phyloP scores from a whole-genome alignment of 345 rosid species.

The Citrus reticulata region DNA sequence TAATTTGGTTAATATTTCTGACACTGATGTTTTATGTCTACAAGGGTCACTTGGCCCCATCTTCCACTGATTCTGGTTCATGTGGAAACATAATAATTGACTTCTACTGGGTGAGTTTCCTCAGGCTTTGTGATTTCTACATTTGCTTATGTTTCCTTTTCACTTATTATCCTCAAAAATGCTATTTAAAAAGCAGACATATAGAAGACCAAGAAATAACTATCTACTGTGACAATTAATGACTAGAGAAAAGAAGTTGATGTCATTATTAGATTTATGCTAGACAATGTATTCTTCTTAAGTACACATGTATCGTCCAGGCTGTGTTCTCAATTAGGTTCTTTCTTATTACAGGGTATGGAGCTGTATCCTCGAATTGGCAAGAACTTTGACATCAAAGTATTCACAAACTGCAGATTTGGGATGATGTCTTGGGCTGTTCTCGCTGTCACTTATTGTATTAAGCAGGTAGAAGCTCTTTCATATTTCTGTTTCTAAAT shows the following conservation, averaged over 20 bases:
- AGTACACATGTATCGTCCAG: neutral
- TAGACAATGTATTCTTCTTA: neutral
- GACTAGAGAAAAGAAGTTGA: neutral
- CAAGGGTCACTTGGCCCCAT: slow-evolving; percentile 92
- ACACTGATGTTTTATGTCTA: slow-evolving; percentile 21
- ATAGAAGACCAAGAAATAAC: neutral
- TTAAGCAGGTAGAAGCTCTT: slow-evolving; percentile 70
- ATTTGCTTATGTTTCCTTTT: slow-evolving; percentile 1
- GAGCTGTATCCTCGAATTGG: slow-evolving; percentile 98
- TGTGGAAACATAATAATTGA: slow-evolving; percentile 85
- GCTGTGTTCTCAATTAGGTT: slow-evolving; percentile 15
- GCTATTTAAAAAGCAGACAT: neutral
- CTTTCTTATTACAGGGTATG: slow-evolving; percentile 72
- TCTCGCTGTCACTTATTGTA: slow-evolving; percentile 96
- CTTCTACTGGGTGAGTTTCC: slow-evolving; percentile 88
- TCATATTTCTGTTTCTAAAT: slow-evolving; percentile 1
- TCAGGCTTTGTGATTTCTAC: neutral
- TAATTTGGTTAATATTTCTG: slow-evolving; percentile 19
- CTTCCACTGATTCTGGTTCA: slow-evolving; percentile 93
- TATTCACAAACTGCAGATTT: slow-evolving; percentile 96
- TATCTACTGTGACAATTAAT: neutral
- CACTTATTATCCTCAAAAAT: neutral
- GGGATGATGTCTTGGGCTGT: slow-evolving; percentile 99
- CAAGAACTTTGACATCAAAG: slow-evolving; percentile 91
- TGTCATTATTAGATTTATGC: neutral